These are phyloP conservation scores for Silene noctiflora DNA, from an alignment of 179 eudicot species.

Conservation along the genomic window DNA sequence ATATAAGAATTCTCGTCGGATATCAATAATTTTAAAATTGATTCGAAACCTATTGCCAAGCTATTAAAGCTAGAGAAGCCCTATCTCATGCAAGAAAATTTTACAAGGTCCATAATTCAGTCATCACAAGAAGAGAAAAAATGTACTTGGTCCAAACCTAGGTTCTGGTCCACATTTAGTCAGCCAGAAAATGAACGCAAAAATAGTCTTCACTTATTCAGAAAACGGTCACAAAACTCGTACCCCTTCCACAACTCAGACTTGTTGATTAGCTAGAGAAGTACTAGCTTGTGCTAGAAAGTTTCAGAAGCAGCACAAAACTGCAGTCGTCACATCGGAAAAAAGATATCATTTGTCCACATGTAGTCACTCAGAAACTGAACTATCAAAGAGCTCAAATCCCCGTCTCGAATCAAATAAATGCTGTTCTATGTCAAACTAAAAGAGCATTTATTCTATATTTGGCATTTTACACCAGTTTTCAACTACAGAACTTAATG, in stretches of 20 bases:
- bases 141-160: too few species aligned
- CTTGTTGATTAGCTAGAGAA: neutral
- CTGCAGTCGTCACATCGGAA: conserved; percentile 4
- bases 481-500: conserved; percentile 22
- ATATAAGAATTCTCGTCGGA: too few species aligned
- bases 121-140: too few species aligned
- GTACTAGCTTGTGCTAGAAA: neutral
- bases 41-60: too few species aligned
- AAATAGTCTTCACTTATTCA: too few species aligned
- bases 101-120: too few species aligned
- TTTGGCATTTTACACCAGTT: conserved; percentile 7
- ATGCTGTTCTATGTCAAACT: neutral
- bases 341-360: conserved; percentile 6
- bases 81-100: too few species aligned
- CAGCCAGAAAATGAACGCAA: too few species aligned
- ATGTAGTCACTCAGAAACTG: conserved; percentile 11
- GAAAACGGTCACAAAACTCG: too few species aligned
- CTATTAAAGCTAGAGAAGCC: too few species aligned
- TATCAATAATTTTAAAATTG: too few species aligned
- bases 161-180: too few species aligned
- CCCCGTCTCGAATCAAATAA: conserved; percentile 1
- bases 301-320: neutral
- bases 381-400: neutral
- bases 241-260: neutral
- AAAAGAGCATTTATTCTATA: conserved; percentile 16